Evolutionary conservation across 768 basidiomycete species (phyloP).

Genomic region (Inosperma sp.): DNA sequence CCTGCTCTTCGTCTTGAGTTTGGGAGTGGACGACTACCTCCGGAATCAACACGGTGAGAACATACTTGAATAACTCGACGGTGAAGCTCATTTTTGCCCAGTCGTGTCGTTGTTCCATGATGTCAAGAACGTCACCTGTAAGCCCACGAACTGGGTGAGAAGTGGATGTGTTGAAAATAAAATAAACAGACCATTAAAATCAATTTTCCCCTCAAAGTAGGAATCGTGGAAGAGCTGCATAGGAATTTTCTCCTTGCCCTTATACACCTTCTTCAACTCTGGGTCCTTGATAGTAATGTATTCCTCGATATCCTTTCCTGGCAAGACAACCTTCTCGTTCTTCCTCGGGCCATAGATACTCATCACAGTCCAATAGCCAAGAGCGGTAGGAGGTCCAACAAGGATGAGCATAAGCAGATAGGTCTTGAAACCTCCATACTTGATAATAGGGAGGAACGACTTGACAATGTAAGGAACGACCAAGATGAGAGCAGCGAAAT

Average conservation of each 20-base stretch:
- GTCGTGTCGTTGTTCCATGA: constrained; percentile 92
- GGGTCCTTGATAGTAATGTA: constrained; percentile 90
- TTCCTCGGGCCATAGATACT: constrained; percentile 75
- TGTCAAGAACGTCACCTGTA: constrained; percentile 86
- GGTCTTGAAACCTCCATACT: constrained; percentile 78
- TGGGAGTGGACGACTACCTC: constrained; percentile 92
- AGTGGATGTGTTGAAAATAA: background rate
- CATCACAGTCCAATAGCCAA: constrained; percentile 88
- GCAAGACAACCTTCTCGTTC: constrained; percentile 82
- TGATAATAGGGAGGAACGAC: constrained; percentile 74
- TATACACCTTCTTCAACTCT: constrained; percentile 74
- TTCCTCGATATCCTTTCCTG: constrained; percentile 79
- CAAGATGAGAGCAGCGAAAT: constrained; percentile 73
- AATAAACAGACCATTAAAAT: constrained; percentile 74
- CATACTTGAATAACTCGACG: constrained; percentile 88
- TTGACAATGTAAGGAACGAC: constrained; percentile 83
- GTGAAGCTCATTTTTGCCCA: constrained; percentile 94
- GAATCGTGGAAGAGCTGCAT: constrained; percentile 98
- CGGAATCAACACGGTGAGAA: constrained; percentile 82
- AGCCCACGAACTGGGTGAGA: constrained; percentile 2
- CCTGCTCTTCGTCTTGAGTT: constrained; percentile 90
- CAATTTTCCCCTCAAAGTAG: constrained; percentile 93
- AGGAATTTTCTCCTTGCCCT: constrained; percentile 87
- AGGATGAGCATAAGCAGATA: constrained; percentile 77
- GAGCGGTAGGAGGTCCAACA: constrained; percentile 68